phyloP scores from a whole-genome alignment of 257 asterid genomes.

The Nicotiana tomentosiformis region DNA sequence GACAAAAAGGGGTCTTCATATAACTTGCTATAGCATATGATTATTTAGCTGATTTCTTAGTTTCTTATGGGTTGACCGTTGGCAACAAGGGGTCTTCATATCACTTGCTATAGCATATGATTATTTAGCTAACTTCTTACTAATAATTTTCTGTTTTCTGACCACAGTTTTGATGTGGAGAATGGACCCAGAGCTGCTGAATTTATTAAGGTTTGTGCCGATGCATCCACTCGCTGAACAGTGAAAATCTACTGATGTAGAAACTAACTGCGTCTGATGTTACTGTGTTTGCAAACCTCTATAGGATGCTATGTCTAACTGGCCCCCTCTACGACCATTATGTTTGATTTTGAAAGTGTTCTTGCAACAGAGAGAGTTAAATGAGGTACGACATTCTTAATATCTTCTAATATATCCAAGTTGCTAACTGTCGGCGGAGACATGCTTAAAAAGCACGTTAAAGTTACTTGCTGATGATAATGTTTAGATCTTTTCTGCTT shows the following conservation, averaged over 20 bases:
- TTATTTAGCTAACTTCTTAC: neutral
- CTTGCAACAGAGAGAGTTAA: conserved; percentile 91
- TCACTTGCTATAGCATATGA: neutral
- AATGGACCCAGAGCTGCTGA: conserved; percentile 98
- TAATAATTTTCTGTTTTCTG: conserved; percentile 8
- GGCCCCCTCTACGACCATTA: conserved; percentile 88
- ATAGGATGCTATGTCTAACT: conserved; percentile 67
- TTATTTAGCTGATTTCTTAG: neutral
- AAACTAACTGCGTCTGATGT: neutral
- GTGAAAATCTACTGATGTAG: neutral
- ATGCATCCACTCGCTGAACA: neutral
- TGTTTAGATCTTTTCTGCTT: conserved; percentile 13
- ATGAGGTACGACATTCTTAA: conserved; percentile 52
- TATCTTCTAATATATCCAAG: neutral
- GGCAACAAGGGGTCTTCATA: neutral
- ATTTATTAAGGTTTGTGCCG: conserved; percentile 56
- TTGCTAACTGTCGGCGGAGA: neutral
- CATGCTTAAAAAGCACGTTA: neutral
- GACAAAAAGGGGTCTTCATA: neutral
- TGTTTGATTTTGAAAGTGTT: conserved; percentile 87
- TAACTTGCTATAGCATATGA: neutral
- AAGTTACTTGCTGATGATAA: neutral
- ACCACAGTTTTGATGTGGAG: conserved; percentile 76
- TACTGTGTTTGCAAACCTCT: neutral
- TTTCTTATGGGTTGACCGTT: neutral